A percentile compares a stretch with the other conserved stretches of the same genome.
These are phyloP conservation scores for Arthrinium phaeospermum DNA, from an alignment of 2,329 filamentous ascomycete genomes.

Conservation along the genomic window DNA sequence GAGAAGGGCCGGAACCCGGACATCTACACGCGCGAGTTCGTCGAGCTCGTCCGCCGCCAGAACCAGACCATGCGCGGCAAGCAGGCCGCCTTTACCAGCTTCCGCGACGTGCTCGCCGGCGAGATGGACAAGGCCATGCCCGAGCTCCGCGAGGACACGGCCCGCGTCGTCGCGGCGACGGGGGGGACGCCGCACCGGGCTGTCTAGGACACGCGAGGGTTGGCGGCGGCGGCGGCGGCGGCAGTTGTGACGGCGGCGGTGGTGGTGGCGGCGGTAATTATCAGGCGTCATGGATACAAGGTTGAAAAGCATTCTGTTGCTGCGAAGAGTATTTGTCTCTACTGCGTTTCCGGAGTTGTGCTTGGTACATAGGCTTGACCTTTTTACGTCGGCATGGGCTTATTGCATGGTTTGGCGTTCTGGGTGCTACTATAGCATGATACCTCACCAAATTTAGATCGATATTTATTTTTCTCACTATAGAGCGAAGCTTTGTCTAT, in stretches of 20 bases:
- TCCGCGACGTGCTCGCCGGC: conserved; percentile 66
- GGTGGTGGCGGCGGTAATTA: neutral
- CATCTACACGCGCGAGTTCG: conserved; percentile 76
- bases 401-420: conserved; percentile 1
- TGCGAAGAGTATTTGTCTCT: neutral
- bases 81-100: conserved; percentile 62
- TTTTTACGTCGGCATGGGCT: neutral
- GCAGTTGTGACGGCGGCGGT: neutral
- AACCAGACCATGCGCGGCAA: conserved; percentile 74
- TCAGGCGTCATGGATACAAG: neutral
- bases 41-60: conserved; percentile 68
- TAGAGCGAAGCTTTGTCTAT: neutral
- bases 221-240: too few relatives aligned
- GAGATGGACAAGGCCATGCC: conserved; percentile 64
- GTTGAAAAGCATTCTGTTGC: too few relatives aligned
- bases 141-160: conserved; percentile 61
- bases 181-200: conserved; percentile 35
- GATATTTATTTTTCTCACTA: neutral
- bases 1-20: conserved; percentile 75
- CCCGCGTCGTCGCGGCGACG: conserved; percentile 54
- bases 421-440: neutral
- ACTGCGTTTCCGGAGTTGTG: neutral
- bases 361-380: neutral
- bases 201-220: neutral
- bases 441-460: neutral